A percentile compares a stretch with the other conserved stretches of the same genome.
Conservation (phyloP, 805 yeast species). For the Phaffomyces thermotolerans region DNA sequence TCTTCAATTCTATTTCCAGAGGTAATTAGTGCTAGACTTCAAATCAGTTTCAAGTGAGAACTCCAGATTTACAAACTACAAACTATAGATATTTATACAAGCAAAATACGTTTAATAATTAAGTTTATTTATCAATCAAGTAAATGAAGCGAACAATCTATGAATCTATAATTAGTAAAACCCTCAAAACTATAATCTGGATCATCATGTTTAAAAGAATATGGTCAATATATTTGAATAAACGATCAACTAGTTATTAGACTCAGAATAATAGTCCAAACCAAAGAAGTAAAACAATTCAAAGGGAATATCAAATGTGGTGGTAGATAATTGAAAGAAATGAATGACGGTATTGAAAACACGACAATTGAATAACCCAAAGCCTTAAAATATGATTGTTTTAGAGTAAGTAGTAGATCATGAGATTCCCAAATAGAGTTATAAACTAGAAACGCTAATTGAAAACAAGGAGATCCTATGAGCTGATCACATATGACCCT, state of each 20-base stretch:
- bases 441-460: conserved; percentile 40
- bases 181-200: too few relatives aligned
- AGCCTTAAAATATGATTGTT: conserved; percentile 37
- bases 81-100: too few relatives aligned
- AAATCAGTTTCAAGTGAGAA: too few relatives aligned
- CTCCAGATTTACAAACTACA: too few relatives aligned
- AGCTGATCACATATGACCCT: conserved; percentile 47
- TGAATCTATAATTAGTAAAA: too few relatives aligned
- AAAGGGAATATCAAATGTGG: conserved; percentile 47
- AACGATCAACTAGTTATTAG: conserved; percentile 14
- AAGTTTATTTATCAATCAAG: too few relatives aligned
- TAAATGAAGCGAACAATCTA: too few relatives aligned
- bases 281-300: conserved; percentile 47
- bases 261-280: conserved; percentile 50
- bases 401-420: conserved; percentile 26
- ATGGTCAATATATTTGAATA: too few relatives aligned
- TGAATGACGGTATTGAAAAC: conserved; percentile 53
- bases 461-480: conserved; percentile 49
- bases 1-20: too few relatives aligned
- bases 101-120: too few relatives aligned
- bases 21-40: too few relatives aligned
- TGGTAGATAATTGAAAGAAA: conserved; percentile 43
- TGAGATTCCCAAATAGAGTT: conserved; percentile 50
- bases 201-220: too few relatives aligned
- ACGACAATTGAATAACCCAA: conserved; percentile 45